Percentiles rank a stretch among this genome's conserved stretches.
phyloP scores from a whole-genome alignment of 257 asterid species.

The Thymus quinquecostatus region DNA sequence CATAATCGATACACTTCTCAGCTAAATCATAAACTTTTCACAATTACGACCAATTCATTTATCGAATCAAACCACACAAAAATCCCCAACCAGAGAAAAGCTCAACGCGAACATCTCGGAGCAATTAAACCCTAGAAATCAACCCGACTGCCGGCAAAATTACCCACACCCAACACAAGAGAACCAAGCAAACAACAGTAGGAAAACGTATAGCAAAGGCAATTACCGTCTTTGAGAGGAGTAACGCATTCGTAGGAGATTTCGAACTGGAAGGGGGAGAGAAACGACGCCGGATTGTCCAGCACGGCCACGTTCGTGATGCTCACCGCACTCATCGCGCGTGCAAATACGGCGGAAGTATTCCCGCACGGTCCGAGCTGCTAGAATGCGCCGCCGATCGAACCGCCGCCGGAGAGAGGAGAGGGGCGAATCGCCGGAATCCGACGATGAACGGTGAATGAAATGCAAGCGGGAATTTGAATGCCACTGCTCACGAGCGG shows the following conservation, averaged over 20 bases:
- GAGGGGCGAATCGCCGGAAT: neutral
- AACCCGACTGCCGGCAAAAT: neutral
- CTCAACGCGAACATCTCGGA: neutral
- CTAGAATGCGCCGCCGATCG: constrained; percentile 17
- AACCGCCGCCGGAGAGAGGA: constrained; percentile 6
- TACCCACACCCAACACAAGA: constrained; percentile 12
- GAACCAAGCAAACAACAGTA: neutral
- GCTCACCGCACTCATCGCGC: constrained; percentile 87
- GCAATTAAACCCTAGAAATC: constrained; percentile 38
- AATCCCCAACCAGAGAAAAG: neutral
- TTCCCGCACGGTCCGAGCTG: constrained; percentile 10
- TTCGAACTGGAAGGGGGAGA: constrained; percentile 88
- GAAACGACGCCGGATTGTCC: constrained; percentile 93
- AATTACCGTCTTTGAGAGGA: constrained; percentile 82
- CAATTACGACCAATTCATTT: constrained; percentile 1
- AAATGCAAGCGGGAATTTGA: constrained; percentile 28
- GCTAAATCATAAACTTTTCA: constrained; percentile 14
- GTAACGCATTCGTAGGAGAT: constrained; percentile 93
- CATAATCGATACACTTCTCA: constrained; percentile 21
- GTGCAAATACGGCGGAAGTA: constrained; percentile 10
- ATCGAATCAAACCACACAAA: neutral
- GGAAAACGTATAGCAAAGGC: neutral
- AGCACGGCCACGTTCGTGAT: constrained; percentile 88
- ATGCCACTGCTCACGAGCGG: neutral
- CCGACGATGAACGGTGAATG: constrained; percentile 12